Percentiles rank a stretch among this genome's conserved stretches.
Conservation (phyloP, 2,329 filamentous ascomycete species). For the Paraphoma chrysanthemicola region DNA sequence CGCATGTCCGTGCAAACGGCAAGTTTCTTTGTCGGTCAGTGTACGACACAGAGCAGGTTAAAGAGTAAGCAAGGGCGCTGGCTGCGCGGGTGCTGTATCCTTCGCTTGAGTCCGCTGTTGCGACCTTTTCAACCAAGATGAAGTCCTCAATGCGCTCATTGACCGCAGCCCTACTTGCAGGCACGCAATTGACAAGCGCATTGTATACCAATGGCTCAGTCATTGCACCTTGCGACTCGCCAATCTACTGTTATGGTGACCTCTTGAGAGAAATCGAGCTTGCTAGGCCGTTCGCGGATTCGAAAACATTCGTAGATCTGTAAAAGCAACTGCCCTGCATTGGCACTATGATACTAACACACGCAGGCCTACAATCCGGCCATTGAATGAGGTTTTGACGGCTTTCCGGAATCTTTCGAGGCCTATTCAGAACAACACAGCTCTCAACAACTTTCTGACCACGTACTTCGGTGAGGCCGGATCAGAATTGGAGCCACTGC, state of each 20-base stretch:
- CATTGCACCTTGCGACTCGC: slow-evolving; percentile 70
- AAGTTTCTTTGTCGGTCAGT: slow-evolving; percentile 18
- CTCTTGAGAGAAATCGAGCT: slow-evolving; percentile 69
- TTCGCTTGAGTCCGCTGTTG: slow-evolving; percentile 2
- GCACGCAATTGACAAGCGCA: slow-evolving; percentile 44
- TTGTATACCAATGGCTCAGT: slow-evolving; percentile 68
- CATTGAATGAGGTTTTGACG: slow-evolving; percentile 66
- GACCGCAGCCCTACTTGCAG: slow-evolving; percentile 18
- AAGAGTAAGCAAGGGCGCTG: slow-evolving; percentile 4
- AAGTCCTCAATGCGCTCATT: slow-evolving; percentile 18
- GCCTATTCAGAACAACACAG: slow-evolving; percentile 69
- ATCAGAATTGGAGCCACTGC: slow-evolving; percentile 65
- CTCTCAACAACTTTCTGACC: slow-evolving; percentile 67
- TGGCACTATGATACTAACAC: background rate
- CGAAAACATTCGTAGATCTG: slow-evolving; percentile 73
- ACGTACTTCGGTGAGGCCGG: slow-evolving; percentile 70
- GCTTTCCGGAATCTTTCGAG: slow-evolving; percentile 67
- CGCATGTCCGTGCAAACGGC: slow-evolving; percentile 14
- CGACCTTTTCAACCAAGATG: slow-evolving; percentile 5
- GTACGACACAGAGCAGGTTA: slow-evolving; percentile 6
- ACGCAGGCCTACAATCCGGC: slow-evolving; percentile 65
- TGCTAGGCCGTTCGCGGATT: slow-evolving; percentile 69
- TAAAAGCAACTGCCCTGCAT: slow-evolving; percentile 7
- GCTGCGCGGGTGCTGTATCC: background rate
- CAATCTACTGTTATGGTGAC: slow-evolving; percentile 71